phyloP scores from a whole-genome alignment of 1,284 basidiomycete species.

The Microbotryum violaceum region DNA sequence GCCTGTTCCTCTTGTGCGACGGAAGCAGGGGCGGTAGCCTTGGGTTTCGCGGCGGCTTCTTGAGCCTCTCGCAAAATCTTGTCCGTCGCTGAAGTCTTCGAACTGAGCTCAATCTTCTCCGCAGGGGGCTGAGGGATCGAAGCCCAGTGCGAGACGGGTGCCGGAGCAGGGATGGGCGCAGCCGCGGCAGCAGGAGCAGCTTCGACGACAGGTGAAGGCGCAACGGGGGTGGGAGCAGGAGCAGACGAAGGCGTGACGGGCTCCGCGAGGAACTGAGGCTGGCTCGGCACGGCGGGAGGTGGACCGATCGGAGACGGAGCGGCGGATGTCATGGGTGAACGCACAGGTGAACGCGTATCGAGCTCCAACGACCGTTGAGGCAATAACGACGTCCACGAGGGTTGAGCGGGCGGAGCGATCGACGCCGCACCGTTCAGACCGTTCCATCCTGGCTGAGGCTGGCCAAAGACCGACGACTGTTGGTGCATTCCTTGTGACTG shows the following conservation, averaged over 20 bases:
- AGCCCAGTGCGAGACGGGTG: too few species aligned
- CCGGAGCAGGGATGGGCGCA: conserved; percentile 1
- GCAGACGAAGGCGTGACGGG: neutral
- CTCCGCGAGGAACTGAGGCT: neutral
- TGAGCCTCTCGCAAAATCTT: too few species aligned
- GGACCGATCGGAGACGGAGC: conserved; percentile 17
- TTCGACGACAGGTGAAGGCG: neutral
- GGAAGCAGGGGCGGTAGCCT: neutral
- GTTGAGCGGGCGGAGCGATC: conserved; percentile 11
- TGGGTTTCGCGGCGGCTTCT: neutral
- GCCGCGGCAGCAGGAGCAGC: conserved; percentile 24
- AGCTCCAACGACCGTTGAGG: conserved; percentile 6
- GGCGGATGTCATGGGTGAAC: conserved; percentile 8
- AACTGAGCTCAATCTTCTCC: too few species aligned
- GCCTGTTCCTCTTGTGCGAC: neutral
- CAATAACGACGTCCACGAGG: conserved; percentile 12
- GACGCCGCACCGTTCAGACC: conserved; percentile 1
- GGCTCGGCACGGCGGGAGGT: neutral
- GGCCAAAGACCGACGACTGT: conserved; percentile 5
- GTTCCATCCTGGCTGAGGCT: conserved; percentile 8
- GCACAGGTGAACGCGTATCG: neutral
- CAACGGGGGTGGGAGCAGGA: conserved; percentile 15
- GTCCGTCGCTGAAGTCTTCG: too few species aligned
- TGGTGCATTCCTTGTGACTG: conserved; percentile 5
- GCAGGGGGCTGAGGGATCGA: too few species aligned